Base-by-base conservation (phyloP, 1,284 basidiomycete species). In the Ceratobasidium papillatum region DNA sequence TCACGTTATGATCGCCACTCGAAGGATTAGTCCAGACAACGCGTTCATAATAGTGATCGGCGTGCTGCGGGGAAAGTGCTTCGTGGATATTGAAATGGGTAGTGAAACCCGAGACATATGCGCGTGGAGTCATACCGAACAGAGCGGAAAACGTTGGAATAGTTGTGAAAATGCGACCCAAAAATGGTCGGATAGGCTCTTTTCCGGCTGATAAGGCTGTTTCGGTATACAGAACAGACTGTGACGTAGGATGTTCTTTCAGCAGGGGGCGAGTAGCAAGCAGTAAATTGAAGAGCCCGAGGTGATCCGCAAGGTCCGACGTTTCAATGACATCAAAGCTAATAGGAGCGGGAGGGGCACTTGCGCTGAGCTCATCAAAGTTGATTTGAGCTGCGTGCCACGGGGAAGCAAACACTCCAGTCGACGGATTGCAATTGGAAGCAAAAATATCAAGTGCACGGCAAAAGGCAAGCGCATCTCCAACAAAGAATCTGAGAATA, bases 271-370 rank as follows among this genome's bases (percentile, higher is more conserved):
- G 61, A 12, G 52, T 36, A 0, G 38, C 52, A 17, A 64, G n/a
- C 41, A 74, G 30, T 1, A 74, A 8, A n/a, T 74, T 74, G 22
- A 74, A 25, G 7, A 74, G 25, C 2, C 59, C 71, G 25, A 74
- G 61, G 14, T 74, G 45, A n/a, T 63, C 59, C 1, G 69, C 54
- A 2, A 74, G 61, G 19, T 63, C 56, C 0, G 71, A 74, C 17
- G 71, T 74, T 17, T 74, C 71, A 19, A 74, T 64, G 17, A 74
- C 59, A 47, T 74, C 61, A 34, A 63, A 74, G 2, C 47, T 7
- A 11, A 4, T 41, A 2, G 59, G 71, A 30, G 47, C 41, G 2
- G 41, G 54, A 2, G 54, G 19, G 12, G 2, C 19, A n/a, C 52
- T 49, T 1, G 27, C 9, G 19, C 38, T 19, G 14, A 30, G 41